Conservation (phyloP, 257 asterid species). For the Parsonsia alboflavescens region DNA sequence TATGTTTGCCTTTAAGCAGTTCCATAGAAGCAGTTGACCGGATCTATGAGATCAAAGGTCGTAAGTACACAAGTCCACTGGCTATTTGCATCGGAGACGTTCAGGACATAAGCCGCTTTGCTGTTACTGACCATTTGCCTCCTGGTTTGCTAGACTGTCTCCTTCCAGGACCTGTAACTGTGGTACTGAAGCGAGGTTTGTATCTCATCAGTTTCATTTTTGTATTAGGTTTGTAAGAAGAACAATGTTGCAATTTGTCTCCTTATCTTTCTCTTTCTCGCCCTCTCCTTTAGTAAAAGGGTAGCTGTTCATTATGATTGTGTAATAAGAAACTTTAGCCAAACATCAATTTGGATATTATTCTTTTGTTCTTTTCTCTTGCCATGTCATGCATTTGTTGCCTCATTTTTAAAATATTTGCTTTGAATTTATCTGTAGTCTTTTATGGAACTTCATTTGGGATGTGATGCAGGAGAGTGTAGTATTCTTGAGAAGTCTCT, state of each 20-base stretch:
- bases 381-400: neutral
- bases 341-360: neutral
- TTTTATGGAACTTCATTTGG: neutral
- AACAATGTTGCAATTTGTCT: neutral
- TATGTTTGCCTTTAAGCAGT: slow-evolving; percentile 37
- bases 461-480: slow-evolving; percentile 51
- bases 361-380: neutral
- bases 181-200: slow-evolving; percentile 72
- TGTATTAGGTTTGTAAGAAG: neutral
- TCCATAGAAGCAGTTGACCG: slow-evolving; percentile 72
- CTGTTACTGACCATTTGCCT: slow-evolving; percentile 64
- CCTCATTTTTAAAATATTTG: slow-evolving; percentile 5
- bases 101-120: slow-evolving; percentile 60
- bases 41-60: slow-evolving; percentile 89
- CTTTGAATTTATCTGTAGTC: neutral
- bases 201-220: slow-evolving; percentile 8
- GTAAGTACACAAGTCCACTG: slow-evolving; percentile 75
- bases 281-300: neutral
- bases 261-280: neutral
- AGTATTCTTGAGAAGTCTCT: slow-evolving; percentile 76
- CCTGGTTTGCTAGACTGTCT: slow-evolving; percentile 63
- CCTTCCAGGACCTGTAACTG: slow-evolving; percentile 90
- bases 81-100: slow-evolving; percentile 86
- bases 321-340: neutral
- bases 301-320: neutral